Conservation (phyloP, 495 filamentous ascomycete species). For the Penicillium arizonense region DNA sequence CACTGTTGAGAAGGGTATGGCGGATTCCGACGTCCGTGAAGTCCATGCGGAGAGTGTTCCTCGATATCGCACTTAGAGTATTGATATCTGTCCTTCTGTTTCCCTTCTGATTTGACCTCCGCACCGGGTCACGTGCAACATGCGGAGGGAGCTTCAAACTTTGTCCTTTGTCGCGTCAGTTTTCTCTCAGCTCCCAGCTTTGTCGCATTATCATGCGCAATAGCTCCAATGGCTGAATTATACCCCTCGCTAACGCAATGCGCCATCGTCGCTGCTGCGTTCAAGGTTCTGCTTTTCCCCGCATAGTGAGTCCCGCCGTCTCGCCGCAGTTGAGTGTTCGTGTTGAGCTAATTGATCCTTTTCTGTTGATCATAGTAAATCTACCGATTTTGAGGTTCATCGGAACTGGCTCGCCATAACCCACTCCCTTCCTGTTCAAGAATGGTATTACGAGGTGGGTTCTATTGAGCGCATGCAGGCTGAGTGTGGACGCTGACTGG, state of each 20-base stretch:
- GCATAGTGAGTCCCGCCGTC: conserved; percentile 72
- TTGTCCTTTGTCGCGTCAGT: neutral
- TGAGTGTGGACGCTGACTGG: conserved; percentile 2
- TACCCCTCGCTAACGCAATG: conserved; percentile 86
- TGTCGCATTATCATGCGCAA: conserved; percentile 23
- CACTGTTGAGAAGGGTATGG: conserved; percentile 44
- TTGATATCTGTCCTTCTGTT: conserved; percentile 26
- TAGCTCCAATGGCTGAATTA: conserved; percentile 67
- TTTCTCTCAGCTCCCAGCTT: conserved; percentile 1
- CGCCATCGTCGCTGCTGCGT: conserved; percentile 80
- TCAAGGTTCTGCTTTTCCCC: conserved; percentile 92
- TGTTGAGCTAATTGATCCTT: neutral
- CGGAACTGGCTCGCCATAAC: conserved; percentile 97
- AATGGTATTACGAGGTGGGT: conserved; percentile 90
- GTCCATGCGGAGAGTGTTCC: conserved; percentile 37
- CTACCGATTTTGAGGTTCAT: conserved; percentile 98
- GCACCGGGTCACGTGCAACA: conserved; percentile 7
- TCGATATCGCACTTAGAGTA: neutral
- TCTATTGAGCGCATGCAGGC: neutral
- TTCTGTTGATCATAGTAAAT: conserved; percentile 63
- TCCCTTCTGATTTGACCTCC: conserved; percentile 27
- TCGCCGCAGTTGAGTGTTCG: neutral
- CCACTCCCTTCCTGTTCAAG: conserved; percentile 76
- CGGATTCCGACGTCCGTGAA: conserved; percentile 51
- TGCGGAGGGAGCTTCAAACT: conserved; percentile 14